These are phyloP conservation scores for Periconia sp. DNA, from an alignment of 2,329 filamentous ascomycete genomes.

Conservation along the genomic window DNA sequence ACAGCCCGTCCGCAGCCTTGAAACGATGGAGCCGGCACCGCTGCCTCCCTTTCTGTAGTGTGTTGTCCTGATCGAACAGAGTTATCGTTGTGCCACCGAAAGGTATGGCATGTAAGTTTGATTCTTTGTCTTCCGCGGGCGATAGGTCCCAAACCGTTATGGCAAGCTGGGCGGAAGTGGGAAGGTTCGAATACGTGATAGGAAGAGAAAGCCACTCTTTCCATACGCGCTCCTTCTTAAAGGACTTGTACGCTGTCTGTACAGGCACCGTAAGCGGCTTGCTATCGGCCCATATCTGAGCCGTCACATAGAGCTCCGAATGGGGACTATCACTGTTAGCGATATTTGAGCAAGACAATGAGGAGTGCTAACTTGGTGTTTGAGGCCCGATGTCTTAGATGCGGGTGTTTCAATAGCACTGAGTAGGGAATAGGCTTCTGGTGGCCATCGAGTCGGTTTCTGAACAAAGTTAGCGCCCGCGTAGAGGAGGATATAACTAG, in stretches of 20 bases:
- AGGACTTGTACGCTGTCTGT: slow-evolving; percentile 91
- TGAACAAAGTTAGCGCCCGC: slow-evolving; percentile 45
- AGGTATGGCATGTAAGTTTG: slow-evolving; percentile 79
- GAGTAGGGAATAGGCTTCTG: slow-evolving; percentile 78
- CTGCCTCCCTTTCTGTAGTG: slow-evolving; percentile 87
- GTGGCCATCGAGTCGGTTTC: slow-evolving; percentile 77
- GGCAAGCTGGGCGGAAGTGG: slow-evolving; percentile 80
- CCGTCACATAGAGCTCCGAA: slow-evolving; percentile 92
- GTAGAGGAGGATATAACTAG: neutral
- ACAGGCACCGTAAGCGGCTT: slow-evolving; percentile 91
- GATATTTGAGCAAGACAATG: neutral
- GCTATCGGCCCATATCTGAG: slow-evolving; percentile 93
- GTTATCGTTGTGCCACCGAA: slow-evolving; percentile 93
- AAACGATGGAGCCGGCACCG: slow-evolving; percentile 87
- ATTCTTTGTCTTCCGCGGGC: slow-evolving; percentile 72
- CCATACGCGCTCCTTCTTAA: slow-evolving; percentile 78
- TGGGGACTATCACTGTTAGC: slow-evolving; percentile 60
- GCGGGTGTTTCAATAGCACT: slow-evolving; percentile 76
- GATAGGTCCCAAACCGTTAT: slow-evolving; percentile 96
- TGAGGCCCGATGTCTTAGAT: slow-evolving; percentile 85
- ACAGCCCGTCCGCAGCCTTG: slow-evolving; percentile 83
- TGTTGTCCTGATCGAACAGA: slow-evolving; percentile 92
- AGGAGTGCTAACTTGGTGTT: slow-evolving; percentile 68
- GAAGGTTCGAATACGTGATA: slow-evolving; percentile 81
- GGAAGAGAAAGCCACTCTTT: slow-evolving; percentile 96